phyloP scores from a whole-genome alignment of 2,329 filamentous ascomycete species.

The Colletotrichum ledebouriae region DNA sequence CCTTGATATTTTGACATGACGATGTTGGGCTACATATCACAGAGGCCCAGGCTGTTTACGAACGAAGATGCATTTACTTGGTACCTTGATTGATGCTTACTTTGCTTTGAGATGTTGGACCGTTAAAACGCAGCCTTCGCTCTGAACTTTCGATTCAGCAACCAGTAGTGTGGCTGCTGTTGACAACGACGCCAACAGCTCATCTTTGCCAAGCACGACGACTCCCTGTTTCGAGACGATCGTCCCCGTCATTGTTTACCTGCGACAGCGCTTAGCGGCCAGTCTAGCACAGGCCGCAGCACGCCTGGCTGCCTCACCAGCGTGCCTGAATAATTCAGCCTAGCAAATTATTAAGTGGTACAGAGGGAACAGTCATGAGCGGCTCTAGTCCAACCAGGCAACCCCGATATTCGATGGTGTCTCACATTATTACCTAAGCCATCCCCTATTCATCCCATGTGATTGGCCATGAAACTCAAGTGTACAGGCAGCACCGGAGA shows the following conservation, averaged over 20 bases:
- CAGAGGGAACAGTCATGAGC: no score
- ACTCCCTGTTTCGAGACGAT: background rate
- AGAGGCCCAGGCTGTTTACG: slow-evolving; percentile 5
- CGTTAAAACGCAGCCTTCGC: no score
- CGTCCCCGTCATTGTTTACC: background rate
- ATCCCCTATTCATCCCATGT: background rate
- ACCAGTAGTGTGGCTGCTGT: no score
- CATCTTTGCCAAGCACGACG: no score
- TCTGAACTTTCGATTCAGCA: no score
- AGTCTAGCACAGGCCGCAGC: background rate
- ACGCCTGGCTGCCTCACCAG: background rate
- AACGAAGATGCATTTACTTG: background rate
- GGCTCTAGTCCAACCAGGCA: no score
- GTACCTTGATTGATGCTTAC: no score
- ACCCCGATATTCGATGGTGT: no score
- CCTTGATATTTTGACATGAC: slow-evolving; percentile 29
- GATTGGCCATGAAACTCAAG: background rate
- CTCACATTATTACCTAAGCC: background rate
- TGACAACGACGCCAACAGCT: no score
- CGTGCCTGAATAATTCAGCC: background rate
- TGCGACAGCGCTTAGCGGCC: background rate
- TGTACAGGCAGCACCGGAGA: background rate
- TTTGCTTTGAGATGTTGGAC: no score
- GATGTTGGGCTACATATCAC: slow-evolving; percentile 12
- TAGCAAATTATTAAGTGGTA: background rate